phyloP scores from a whole-genome alignment of 306 rosid genomes.

The Bauhinia variegata region DNA sequence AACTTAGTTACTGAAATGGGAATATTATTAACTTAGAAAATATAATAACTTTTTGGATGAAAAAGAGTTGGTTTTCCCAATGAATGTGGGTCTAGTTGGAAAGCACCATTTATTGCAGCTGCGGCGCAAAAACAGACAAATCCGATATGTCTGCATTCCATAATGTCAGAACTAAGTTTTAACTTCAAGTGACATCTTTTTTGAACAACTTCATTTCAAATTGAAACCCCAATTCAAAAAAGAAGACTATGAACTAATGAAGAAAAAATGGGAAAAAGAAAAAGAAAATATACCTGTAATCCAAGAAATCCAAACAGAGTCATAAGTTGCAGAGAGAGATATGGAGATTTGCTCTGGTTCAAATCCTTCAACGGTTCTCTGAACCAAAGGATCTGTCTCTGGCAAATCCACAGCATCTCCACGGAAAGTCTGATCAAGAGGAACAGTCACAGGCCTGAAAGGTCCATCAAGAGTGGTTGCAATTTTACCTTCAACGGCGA shows the following conservation, averaged over 20 bases:
- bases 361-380: conserved; percentile 54
- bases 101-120: too few relatives aligned
- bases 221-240: too few relatives aligned
- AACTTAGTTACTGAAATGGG: neutral
- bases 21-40: too few relatives aligned
- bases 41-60: too few relatives aligned
- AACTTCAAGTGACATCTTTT: neutral
- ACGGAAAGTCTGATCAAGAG: conserved; percentile 66
- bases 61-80: too few relatives aligned
- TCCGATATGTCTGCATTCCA: neutral
- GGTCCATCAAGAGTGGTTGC: conserved; percentile 82
- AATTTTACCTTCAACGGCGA: conserved; percentile 42
- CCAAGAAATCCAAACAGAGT: conserved; percentile 90
- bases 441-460: conserved; percentile 78
- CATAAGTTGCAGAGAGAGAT: conserved; percentile 65
- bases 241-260: neutral
- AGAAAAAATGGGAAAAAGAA: neutral
- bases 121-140: neutral
- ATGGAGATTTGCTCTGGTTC: conserved; percentile 83
- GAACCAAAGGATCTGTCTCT: conserved; percentile 67
- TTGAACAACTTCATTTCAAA: neutral
- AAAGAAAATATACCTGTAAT: conserved; percentile 56
- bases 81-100: neutral
- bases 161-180: neutral
- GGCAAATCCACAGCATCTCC: conserved; percentile 79